These are phyloP conservation scores for Erythrophleum ivorense DNA, from an alignment of 331 rosid species.

Conservation along the genomic window DNA sequence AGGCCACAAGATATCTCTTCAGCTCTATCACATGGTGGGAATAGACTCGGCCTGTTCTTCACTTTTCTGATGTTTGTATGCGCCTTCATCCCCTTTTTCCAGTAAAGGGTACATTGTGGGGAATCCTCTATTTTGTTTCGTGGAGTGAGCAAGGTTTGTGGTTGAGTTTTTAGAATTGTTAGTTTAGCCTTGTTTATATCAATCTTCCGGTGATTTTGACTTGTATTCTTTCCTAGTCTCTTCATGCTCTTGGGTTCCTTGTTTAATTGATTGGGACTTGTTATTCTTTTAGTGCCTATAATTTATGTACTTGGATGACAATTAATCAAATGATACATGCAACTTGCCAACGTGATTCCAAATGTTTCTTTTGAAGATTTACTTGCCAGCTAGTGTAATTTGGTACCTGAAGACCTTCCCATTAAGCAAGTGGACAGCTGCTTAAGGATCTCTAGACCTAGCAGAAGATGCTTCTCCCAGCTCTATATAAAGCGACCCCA, in stretches of 20 bases:
- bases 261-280: constrained; percentile 46
- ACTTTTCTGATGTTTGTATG: constrained; percentile 52
- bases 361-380: not conserved
- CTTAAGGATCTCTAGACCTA: not conserved
- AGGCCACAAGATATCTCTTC: constrained; percentile 68
- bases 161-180: constrained; percentile 52
- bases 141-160: constrained; percentile 47
- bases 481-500: not conserved
- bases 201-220: constrained; percentile 53
- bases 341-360: not conserved
- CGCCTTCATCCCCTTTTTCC: constrained; percentile 41
- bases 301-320: constrained; percentile 45
- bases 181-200: constrained; percentile 43
- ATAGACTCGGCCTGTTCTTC: constrained; percentile 40
- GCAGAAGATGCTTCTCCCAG: constrained; percentile 8
- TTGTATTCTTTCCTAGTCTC: constrained; percentile 39
- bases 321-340: constrained; percentile 44
- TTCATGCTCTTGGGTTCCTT: constrained; percentile 33
- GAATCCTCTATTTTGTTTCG: constrained; percentile 33
- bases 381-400: not conserved
- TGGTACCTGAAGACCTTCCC: not conserved
- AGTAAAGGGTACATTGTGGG: constrained; percentile 37
- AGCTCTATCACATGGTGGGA: constrained; percentile 39
- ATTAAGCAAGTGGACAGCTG: constrained; percentile 11
- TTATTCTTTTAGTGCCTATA: constrained; percentile 59